Base-by-base conservation (phyloP, 2,329 filamentous ascomycete genomes). In the Myriosclerotinia scirpicola region DNA sequence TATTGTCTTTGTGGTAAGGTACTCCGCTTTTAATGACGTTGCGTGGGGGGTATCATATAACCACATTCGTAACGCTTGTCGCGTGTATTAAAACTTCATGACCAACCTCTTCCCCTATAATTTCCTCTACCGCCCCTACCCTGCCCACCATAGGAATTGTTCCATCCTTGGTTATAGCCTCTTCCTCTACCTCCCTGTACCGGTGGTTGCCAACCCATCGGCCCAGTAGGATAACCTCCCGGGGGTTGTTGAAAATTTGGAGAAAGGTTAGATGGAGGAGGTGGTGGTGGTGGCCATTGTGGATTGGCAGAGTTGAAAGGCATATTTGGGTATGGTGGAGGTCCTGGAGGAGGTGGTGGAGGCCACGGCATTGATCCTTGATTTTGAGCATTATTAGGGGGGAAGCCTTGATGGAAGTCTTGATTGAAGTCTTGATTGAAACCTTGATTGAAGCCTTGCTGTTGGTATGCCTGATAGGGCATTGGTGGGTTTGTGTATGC, bases 31-130 rank as follows among this genome's bases (percentile, higher is more conserved):
- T 65, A 38, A 65, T 58, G 44, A 62, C 17, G 61, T 48, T 54
- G 61, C 53, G 65, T 67, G 65, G 61, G 64, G 65, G 61, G 34
- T 12, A 36, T 40, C 40, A 59, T 38, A 50, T 46, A 65, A 38
- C n/a, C 54, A 56, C 40, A 34, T n/a, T 44, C 20, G 8, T 15
- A 38, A 36, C 20, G 56, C 15, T 34, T 36, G 22, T 46, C 30
- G 40, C 40, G 14, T 59, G 22, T 42, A 40, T 48, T 11, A 12
- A 54, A 34, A 52, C 38, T 54, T 67, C 65, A 71, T 62, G 58
- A 70, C 65, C 73, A 69, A 22, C 73, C 72, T 36, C 72, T 65
- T 52, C 73, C 73, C 65, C 73, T 65, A 69, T 73, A 73, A 54
- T 70, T 69, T 64, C 73, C 73, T 61, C 72, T 69, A 9, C 73